Evolutionary conservation across 1,139 yeast genomes (phyloP), one percentile per base, ranked within the genome.

Genomic region (Diutina catenulata): DNA sequence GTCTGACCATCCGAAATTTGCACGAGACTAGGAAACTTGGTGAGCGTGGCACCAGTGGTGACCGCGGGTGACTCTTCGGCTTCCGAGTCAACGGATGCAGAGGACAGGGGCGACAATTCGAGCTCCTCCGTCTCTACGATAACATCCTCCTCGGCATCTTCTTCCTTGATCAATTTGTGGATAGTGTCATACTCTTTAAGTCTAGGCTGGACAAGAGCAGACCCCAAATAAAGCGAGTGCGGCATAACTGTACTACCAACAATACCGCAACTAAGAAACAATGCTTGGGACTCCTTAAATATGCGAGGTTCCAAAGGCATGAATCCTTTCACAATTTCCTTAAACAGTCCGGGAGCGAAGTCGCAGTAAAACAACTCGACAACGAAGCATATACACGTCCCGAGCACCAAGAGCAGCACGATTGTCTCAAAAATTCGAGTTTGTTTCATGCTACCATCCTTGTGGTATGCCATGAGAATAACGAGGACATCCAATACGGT

Each of bases 191-290:
- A 78, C 37, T 80, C 86, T 50, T 75, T 75, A 42, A 77, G 59
- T 48, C 93, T 64, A 13, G 88, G 76, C 49, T 80, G 87, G 3
- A 80, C 91, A 39, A 81, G 66, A 5, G 84, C 83, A 0, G 87
- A 78, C 1, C 91, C 91, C 40, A 81, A 60, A 47, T 73, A 80
- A 41, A 81, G 62, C 0, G 87, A 78, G 50, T 80, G 91, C 2
- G 93, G 91, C 93, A 81, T 81, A 6, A 80, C 88, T 0, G 91
- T 80, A 36, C 87, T 82, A 25, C 93, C 93, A 15, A 80, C 72
- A 41, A 80, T 80, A 6, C 86, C 91, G 52, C 83, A 65, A 45
- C 80, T 70, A 42, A 80, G 59, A 49, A 79, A 80, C 28, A 77
- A 57, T 0, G 83, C 83, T 49, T 74, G 74, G 37, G 67, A 70